Evolutionary conservation across 2,329 filamentous ascomycete species (phyloP).

Genomic region (Chalara sp.): DNA sequence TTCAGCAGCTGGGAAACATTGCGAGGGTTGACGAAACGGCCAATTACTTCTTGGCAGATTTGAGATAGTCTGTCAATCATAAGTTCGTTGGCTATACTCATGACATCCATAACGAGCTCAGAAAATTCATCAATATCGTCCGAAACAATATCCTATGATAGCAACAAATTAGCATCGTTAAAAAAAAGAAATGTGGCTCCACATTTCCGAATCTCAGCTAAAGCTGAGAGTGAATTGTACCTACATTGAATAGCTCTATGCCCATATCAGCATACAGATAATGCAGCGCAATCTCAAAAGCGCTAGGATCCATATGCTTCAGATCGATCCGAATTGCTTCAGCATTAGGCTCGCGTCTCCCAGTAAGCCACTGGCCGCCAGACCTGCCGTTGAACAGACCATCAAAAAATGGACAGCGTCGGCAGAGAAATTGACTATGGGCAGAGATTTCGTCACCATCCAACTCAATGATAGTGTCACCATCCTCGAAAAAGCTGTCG

Average conservation of each 20-base stretch:
- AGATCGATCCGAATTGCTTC: slow-evolving; percentile 67
- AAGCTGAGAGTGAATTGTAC: too few species aligned
- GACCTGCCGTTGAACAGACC: slow-evolving; percentile 86
- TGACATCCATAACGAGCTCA: slow-evolving; percentile 84
- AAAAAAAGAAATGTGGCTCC: too few species aligned
- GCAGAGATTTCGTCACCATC: slow-evolving; percentile 64
- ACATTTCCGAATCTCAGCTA: too few species aligned
- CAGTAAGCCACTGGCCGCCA: slow-evolving; percentile 74
- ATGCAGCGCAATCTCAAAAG: slow-evolving; percentile 72
- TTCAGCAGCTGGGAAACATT: slow-evolving; percentile 85
- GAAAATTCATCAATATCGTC: slow-evolving; percentile 75
- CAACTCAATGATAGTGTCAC: slow-evolving; percentile 73
- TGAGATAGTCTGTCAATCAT: slow-evolving; percentile 91
- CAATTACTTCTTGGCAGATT: slow-evolving; percentile 79
- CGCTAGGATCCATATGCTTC: slow-evolving; percentile 65
- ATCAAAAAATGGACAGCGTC: slow-evolving; percentile 86
- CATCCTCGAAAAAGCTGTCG: slow-evolving; percentile 65
- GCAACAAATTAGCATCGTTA: too few species aligned
- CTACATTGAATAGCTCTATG: slow-evolving; percentile 67
- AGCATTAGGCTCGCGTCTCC: slow-evolving; percentile 48
- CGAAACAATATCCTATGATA: slow-evolving; percentile 46
- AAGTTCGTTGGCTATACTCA: slow-evolving; percentile 84
- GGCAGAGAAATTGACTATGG: slow-evolving; percentile 74
- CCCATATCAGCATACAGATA: slow-evolving; percentile 82
- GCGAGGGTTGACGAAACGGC: slow-evolving; percentile 74